phyloP scores from a whole-genome alignment of 192 early-diverging fungal genomes.

The Thoreauomyces humboldtii region DNA sequence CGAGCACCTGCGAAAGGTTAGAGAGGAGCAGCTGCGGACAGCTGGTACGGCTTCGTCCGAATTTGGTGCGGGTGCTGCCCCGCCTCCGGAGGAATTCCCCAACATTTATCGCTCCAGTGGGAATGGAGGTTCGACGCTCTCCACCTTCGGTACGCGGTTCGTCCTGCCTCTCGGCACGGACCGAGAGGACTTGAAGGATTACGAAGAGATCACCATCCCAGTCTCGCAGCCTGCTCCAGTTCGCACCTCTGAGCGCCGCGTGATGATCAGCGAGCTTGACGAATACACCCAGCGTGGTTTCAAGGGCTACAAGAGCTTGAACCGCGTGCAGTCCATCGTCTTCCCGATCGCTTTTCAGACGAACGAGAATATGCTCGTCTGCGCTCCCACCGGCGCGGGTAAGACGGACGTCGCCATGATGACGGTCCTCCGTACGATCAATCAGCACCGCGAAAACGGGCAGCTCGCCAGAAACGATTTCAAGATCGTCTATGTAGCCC shows the following conservation, averaged over 20 bases:
- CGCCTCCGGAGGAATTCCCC: slow-evolving; percentile 57
- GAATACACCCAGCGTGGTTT: slow-evolving; percentile 68
- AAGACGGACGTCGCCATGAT: slow-evolving; percentile 98
- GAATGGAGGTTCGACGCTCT: slow-evolving; percentile 65
- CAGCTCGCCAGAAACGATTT: slow-evolving; percentile 80
- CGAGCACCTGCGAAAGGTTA: slow-evolving; percentile 50
- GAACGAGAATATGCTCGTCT: slow-evolving; percentile 98
- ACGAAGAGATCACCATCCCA: slow-evolving; percentile 92
- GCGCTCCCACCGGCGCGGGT: slow-evolving; percentile 97
- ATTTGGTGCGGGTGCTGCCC: slow-evolving; percentile 5
- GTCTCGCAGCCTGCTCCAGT: slow-evolving; percentile 63
- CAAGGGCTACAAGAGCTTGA: slow-evolving; percentile 81
- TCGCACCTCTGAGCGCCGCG: slow-evolving; percentile 59
- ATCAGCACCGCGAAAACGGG: slow-evolving; percentile 54
- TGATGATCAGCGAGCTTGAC: slow-evolving; percentile 72
- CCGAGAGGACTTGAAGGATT: slow-evolving; percentile 73
- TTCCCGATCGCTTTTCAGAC: slow-evolving; percentile 89
- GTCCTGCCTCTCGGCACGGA: slow-evolving; percentile 74
- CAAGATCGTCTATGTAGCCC: slow-evolving; percentile 98
- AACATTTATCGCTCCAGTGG: slow-evolving; percentile 75
- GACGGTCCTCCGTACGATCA: slow-evolving; percentile 78
- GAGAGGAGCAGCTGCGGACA: slow-evolving; percentile 61
- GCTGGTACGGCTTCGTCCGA: slow-evolving; percentile 27
- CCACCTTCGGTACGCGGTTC: slow-evolving; percentile 75
- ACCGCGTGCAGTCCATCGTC: slow-evolving; percentile 94